Evolutionary conservation across 768 basidiomycete genomes (phyloP), one percentile per base, ranked within the genome.

Genomic region (Stropharia rugosoannulata): DNA sequence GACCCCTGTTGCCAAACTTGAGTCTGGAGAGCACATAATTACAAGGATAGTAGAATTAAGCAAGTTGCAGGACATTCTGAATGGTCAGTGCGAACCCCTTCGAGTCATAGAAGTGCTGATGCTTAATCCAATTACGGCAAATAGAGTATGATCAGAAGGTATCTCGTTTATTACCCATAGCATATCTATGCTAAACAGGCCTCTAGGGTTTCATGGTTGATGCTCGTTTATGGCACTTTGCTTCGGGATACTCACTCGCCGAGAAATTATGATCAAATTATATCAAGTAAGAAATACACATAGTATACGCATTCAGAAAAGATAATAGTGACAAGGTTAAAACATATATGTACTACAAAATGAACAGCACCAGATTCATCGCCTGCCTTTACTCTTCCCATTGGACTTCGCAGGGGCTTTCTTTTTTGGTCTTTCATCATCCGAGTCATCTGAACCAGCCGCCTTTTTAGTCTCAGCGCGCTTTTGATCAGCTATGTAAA

Each of bases 21-120:
- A 96, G 15, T 74, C 78, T n/a, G 95, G 93, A 9, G 95, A 98
- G 70, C 84, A 86, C 59, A 94, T 98, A 60, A 78, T 86, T 40
- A 84, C 80, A 41, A 80, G 82, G 47, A 80, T 91, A 16, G 82
- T 95, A 8, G 86, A 86, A 42, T 63, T 97, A 15, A 66, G 76
- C 13, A 83, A 86, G 59, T 73, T 97, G 16, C 74, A 82, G 44
- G 70, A 73, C 0, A 81, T 80, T 42, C 73, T 98, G 43, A 77
- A 85, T 74, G 86, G 93, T 92, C 61, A 44, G 77, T 66, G n/a
- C 35, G n/a, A 35, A 7, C 29, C 29, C n/a, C 29, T 45, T 43
- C 13, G 11, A 10, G 51, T 16, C n/a, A 19, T 51, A 29, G 11
- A 55, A 42, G 36, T 45, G 35, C 22, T 15, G 12, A 38, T 52